Base-by-base conservation (phyloP, 148 eudicot genomes). In the Spergularia marina region DNA sequence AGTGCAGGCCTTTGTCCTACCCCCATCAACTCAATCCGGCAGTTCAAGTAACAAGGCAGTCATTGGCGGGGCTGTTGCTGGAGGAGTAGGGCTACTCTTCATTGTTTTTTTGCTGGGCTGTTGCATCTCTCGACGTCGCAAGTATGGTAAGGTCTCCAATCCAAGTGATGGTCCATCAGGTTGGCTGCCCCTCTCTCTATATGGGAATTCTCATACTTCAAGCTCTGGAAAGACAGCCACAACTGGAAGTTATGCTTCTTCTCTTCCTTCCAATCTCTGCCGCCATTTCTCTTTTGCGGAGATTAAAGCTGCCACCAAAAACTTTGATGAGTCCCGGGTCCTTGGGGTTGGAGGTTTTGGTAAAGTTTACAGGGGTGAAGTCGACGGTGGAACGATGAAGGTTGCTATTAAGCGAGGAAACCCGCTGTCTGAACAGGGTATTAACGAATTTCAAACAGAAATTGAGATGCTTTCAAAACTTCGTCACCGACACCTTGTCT, bases 301-400 rank as follows among this genome's bases (percentile, higher is more conserved):
- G 82, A 94, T 94, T 75, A 90, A 87, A 79, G 76, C 96, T 34
- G 98, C 98, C 81, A 94, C 98, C 57, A 89, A 89, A 12, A 90
- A 94, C 81, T 94, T 94, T n/a, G 97, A 94, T 13, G 96, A 94
- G 83, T 79, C 96, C 54, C 87, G 83, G n/a, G 82, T 91, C 20
- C 95, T 94, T 57, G 98, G 98, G 21, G 97, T 91, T 17, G 98
- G 98, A 56, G 98, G 98, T 56, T 94, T 94, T 66, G 98, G 98
- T 3, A 91, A 91, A 83, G 98, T 94, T 13, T 94, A 94, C 80
- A 82, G 82, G 75, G 98, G 98, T 49, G 91, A 90, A 75, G 82
- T 91, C 72, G 98, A 91, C 65, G 89, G 92, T 51, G 96, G 92
- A 20, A 76, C 87, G 0, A 78, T 83, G 52, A 90, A 83, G 65